A percentile compares a stretch with the other conserved stretches of the same genome.
phyloP scores from a whole-genome alignment of 352 stramenopile genomes.

The Pythium scleroteichum region DNA sequence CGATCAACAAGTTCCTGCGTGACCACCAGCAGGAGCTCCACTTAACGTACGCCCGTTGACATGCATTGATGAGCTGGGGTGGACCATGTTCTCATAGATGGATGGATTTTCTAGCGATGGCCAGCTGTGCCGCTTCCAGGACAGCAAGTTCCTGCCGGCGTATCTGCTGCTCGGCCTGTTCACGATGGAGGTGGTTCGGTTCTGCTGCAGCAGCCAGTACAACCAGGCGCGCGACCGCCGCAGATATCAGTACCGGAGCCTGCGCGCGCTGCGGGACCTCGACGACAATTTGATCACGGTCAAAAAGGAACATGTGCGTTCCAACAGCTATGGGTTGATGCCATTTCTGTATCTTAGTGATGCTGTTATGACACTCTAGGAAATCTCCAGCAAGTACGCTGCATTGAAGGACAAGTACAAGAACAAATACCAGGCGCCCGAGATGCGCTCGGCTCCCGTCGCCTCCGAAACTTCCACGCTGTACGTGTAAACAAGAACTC shows the following conservation, averaged over 20 bases:
- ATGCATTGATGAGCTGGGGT: too few species aligned
- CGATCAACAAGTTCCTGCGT: constrained; percentile 61
- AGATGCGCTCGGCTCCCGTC: constrained; percentile 32
- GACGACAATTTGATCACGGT: constrained; percentile 70
- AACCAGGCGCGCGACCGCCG: constrained; percentile 43
- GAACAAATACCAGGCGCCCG: constrained; percentile 65
- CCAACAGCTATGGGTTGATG: too few species aligned
- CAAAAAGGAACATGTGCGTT: constrained; percentile 70
- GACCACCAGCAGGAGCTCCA: constrained; percentile 69
- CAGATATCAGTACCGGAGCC: constrained; percentile 62
- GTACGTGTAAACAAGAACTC: constrained; percentile 37
- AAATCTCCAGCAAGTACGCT: constrained; percentile 75
- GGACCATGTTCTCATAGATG: too few species aligned
- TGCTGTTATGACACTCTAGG: constrained; percentile 27
- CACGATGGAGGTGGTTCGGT: constrained; percentile 65
- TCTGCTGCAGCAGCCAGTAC: constrained; percentile 67
- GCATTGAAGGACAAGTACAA: constrained; percentile 74
- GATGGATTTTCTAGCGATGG: constrained; percentile 39
- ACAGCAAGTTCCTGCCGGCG: constrained; percentile 68
- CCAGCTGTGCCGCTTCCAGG: constrained; percentile 49
- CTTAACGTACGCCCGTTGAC: constrained; percentile 41
- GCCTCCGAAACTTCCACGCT: constrained; percentile 24
- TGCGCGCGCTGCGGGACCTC: constrained; percentile 59
- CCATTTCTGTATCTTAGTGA: too few species aligned
- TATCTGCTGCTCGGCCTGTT: constrained; percentile 67